A percentile compares a stretch with the other conserved stretches of the same genome.
These are phyloP conservation scores for Keithomyces neogunnii DNA, from an alignment of 2,329 filamentous ascomycete species.

Conservation along the genomic window DNA sequence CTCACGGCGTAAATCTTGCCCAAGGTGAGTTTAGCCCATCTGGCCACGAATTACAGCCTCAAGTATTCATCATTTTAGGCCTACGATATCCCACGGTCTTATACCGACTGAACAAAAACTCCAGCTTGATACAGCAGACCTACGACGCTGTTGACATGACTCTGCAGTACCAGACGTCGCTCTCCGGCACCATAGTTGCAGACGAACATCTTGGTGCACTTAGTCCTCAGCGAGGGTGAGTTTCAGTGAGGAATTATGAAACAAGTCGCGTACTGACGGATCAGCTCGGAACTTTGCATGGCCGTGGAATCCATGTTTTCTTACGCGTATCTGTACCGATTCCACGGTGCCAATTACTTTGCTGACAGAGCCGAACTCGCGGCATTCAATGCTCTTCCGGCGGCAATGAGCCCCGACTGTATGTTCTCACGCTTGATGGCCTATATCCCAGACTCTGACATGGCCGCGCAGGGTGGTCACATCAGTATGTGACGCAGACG, in stretches of 20 bases:
- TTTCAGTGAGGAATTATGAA: no score
- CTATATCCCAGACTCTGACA: no score
- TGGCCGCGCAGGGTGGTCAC: slow-evolving; percentile 35
- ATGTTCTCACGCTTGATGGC: no score
- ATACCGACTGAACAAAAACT: slow-evolving; percentile 30
- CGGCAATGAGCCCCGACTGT: slow-evolving; percentile 35
- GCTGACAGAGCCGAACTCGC: slow-evolving; percentile 43
- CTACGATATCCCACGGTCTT: slow-evolving; percentile 31
- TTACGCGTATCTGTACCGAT: slow-evolving; percentile 23
- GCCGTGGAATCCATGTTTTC: slow-evolving; percentile 26
- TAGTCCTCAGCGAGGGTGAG: no score
- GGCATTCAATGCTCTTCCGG: slow-evolving; percentile 48
- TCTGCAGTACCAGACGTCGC: slow-evolving; percentile 28
- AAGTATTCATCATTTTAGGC: slow-evolving; percentile 13
- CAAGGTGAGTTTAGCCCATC: slow-evolving; percentile 21
- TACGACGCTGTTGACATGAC: slow-evolving; percentile 27
- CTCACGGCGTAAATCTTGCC: slow-evolving; percentile 35
- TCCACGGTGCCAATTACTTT: slow-evolving; percentile 24
- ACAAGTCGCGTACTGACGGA: no score
- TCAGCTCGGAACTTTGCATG: slow-evolving; percentile 16
- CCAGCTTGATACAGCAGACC: slow-evolving; percentile 25
- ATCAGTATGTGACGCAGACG: slow-evolving; percentile 44
- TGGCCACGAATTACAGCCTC: neutral
- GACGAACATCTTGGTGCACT: slow-evolving; percentile 22
- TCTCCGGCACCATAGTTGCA: slow-evolving; percentile 32